Evolutionary conservation across 1,284 basidiomycete genomes (phyloP).

Genomic region (Afroboletus lepidellus): DNA sequence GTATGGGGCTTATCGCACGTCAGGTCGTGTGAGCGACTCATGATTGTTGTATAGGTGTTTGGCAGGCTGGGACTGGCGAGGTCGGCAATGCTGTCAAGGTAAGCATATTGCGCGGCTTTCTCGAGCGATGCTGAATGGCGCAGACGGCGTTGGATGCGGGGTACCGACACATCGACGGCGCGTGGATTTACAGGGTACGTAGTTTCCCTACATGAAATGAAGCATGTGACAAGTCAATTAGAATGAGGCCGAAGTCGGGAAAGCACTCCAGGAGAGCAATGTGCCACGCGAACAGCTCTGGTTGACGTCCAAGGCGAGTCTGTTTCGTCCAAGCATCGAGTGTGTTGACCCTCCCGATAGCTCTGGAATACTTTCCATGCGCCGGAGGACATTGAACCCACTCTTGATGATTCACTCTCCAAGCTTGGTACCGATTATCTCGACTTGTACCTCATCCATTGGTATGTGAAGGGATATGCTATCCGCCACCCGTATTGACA

Average conservation of each 20-base stretch:
- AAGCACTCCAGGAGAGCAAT: slow-evolving; percentile 58
- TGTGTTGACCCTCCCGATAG: slow-evolving; percentile 30
- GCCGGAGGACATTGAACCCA: slow-evolving; percentile 63
- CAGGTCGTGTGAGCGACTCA: slow-evolving; percentile 6
- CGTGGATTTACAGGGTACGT: slow-evolving; percentile 61
- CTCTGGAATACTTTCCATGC: slow-evolving; percentile 71
- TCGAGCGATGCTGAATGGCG: slow-evolving; percentile 1
- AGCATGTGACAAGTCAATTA: slow-evolving; percentile 30
- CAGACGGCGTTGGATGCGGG: slow-evolving; percentile 56
- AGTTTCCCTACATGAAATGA: background rate
- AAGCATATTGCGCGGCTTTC: background rate
- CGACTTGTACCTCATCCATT: slow-evolving; percentile 81
- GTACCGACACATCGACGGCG: slow-evolving; percentile 77
- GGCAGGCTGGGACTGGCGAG: slow-evolving; percentile 54
- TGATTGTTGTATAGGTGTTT: slow-evolving; percentile 46
- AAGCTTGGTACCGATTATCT: slow-evolving; percentile 75
- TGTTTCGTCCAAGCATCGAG: background rate
- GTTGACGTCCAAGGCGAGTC: slow-evolving; percentile 54
- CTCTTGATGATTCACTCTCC: slow-evolving; percentile 66
- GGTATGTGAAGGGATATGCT: slow-evolving; percentile 45
- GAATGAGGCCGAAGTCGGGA: slow-evolving; percentile 77
- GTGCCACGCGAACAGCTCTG: slow-evolving; percentile 66
- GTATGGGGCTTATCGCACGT: slow-evolving; percentile 31
- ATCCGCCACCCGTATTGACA: background rate
- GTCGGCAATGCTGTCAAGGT: slow-evolving; percentile 63